A percentile compares a stretch with the other conserved stretches of the same genome.
phyloP scores from a whole-genome alignment of 768 basidiomycete species.

The Leucocoprinus leucothites region DNA sequence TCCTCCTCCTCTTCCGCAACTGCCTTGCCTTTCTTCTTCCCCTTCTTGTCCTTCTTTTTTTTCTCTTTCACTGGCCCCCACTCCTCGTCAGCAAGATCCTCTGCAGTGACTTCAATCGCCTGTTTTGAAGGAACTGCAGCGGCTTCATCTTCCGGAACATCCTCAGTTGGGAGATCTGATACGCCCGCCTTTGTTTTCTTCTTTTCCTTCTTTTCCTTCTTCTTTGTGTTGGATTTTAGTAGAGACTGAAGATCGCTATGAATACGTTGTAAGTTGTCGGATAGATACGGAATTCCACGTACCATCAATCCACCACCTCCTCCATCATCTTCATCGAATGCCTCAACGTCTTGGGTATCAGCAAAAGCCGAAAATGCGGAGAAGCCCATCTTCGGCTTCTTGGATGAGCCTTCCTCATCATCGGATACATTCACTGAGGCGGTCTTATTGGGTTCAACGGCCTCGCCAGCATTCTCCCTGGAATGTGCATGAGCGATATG shows the following conservation, averaged over 20 bases:
- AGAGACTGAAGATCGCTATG: conserved; percentile 43
- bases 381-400: conserved; percentile 34
- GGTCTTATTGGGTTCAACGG: conserved; percentile 40
- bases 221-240: conserved; percentile 46
- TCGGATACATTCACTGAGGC: conserved; percentile 34
- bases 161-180: conserved; percentile 26
- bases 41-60: conserved; percentile 61
- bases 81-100: conserved; percentile 73
- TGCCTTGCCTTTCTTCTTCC: conserved; percentile 49
- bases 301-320: conserved; percentile 81
- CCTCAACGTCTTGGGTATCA: conserved; percentile 38
- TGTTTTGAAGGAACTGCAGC: conserved; percentile 30
- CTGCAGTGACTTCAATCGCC: conserved; percentile 56
- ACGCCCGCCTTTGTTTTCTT: conserved; percentile 43
- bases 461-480: conserved; percentile 68
- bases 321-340: conserved; percentile 53
- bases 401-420: conserved; percentile 33
- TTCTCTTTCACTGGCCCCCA: conserved; percentile 64
- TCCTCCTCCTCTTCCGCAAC: conserved; percentile 35
- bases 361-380: conserved; percentile 50
- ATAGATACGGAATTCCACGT: conserved; percentile 17
- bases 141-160: conserved; percentile 20
- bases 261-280: conserved; percentile 4
- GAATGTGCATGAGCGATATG: conserved; percentile 7
- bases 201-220: conserved; percentile 54